These are phyloP conservation scores for Yarrowia alimentaria DNA, from an alignment of 805 yeast species.

Conservation along the genomic window DNA sequence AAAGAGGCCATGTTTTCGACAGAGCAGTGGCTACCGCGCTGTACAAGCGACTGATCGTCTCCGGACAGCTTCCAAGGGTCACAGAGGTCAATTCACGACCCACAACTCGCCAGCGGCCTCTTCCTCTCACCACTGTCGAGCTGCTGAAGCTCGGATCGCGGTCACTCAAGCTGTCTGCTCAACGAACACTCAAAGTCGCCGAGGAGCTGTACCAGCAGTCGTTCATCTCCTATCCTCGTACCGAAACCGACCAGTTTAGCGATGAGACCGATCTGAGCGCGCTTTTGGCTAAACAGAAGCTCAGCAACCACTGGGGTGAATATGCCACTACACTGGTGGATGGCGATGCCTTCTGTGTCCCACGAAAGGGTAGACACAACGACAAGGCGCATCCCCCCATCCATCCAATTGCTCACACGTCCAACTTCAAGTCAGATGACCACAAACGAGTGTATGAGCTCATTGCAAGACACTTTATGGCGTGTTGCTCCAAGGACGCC, in stretches of 20 bases:
- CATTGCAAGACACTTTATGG: slow-evolving; percentile 79
- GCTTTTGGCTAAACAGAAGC: slow-evolving; percentile 60
- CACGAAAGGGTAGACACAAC: slow-evolving; percentile 78
- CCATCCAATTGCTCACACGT: slow-evolving; percentile 63
- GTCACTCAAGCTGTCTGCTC: slow-evolving; percentile 73
- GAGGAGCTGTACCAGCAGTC: slow-evolving; percentile 85
- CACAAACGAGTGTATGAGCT: slow-evolving; percentile 81
- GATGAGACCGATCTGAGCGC: slow-evolving; percentile 64
- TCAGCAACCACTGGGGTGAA: slow-evolving; percentile 62
- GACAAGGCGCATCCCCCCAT: slow-evolving; percentile 99
- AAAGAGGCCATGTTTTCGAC: slow-evolving; percentile 69
- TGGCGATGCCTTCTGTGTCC: slow-evolving; percentile 53
- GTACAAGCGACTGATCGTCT: slow-evolving; percentile 63
- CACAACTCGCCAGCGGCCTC: slow-evolving; percentile 74
- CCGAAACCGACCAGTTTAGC: slow-evolving; percentile 92
- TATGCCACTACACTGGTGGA: slow-evolving; percentile 54
- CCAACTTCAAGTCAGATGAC: slow-evolving; percentile 42
- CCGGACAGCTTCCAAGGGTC: slow-evolving; percentile 15
- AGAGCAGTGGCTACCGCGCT: slow-evolving; percentile 59
- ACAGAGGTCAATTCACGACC: slow-evolving; percentile 52
- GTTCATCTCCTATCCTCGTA: slow-evolving; percentile 90
- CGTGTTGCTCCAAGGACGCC: slow-evolving; percentile 91
- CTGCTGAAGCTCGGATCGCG: slow-evolving; percentile 82
- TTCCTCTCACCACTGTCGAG: slow-evolving; percentile 92
- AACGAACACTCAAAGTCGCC: slow-evolving; percentile 69